Evolutionary conservation across 176 grass and related monocot genomes (phyloP).

Genomic region (Canna indica): DNA sequence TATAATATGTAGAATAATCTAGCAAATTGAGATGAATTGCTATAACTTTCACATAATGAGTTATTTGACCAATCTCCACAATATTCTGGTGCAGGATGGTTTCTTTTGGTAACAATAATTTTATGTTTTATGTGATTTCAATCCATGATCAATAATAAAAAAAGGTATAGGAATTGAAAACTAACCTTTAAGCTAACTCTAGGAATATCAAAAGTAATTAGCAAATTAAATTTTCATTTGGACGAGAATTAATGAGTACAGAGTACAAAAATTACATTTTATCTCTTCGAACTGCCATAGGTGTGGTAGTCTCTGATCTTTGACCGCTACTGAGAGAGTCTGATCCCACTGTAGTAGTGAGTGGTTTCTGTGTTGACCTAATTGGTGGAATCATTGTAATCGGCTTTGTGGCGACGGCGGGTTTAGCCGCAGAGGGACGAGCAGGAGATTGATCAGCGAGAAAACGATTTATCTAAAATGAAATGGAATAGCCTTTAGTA

Average conservation of each 20-base stretch:
- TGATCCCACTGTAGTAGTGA: conserved; percentile 20
- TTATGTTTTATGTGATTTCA: background rate
- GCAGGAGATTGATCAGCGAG: conserved; percentile 67
- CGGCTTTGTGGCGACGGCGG: conserved; percentile 31
- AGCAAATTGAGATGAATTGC: background rate
- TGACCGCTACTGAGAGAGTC: conserved; percentile 22
- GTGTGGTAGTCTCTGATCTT: conserved; percentile 14
- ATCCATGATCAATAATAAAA: background rate
- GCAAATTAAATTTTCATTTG: background rate
- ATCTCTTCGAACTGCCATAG: conserved; percentile 34
- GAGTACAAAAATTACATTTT: conserved; percentile 32
- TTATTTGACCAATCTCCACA: background rate
- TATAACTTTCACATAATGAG: background rate
- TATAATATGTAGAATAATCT: background rate
- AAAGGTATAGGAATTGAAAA: too few relatives aligned
- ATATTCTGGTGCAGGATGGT: too few relatives aligned
- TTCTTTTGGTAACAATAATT: background rate
- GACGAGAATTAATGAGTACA: background rate
- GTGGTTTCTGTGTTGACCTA: conserved; percentile 36
- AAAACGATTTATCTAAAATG: conserved; percentile 85
- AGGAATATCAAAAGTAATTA: background rate
- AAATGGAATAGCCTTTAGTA: conserved; percentile 10
- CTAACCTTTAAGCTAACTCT: background rate
- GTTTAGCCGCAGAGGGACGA: conserved; percentile 39
- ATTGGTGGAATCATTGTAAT: conserved; percentile 61